Evolutionary conservation across 176 grass and related monocot genomes (phyloP).

Genomic region (Aegilops bicornis): DNA sequence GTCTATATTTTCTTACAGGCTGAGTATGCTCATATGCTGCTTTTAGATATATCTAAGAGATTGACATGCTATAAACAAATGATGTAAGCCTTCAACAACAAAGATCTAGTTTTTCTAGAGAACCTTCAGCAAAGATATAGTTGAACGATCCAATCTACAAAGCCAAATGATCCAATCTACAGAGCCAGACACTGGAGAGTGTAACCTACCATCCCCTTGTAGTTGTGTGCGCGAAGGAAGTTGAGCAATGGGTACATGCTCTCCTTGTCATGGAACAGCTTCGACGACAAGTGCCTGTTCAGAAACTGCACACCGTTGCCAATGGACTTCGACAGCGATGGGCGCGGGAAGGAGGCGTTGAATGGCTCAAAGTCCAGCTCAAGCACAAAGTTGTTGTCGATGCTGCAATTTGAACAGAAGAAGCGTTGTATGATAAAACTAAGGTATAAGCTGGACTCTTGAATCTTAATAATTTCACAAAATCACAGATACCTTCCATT

Average conservation of each 20-base stretch:
- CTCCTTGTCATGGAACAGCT: conserved; percentile 96
- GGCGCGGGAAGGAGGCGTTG: conserved; percentile 93
- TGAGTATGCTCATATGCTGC: neutral
- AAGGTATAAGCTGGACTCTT: neutral
- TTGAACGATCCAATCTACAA: neutral
- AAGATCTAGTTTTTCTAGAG: neutral
- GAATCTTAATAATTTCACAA: neutral
- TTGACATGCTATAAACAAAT: conserved; percentile 1
- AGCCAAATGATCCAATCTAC: neutral
- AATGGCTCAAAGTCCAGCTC: conserved; percentile 98
- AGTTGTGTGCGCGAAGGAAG: conserved; percentile 90
- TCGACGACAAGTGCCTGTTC: conserved; percentile 96
- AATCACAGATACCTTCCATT: conserved; percentile 57
- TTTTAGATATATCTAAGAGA: neutral
- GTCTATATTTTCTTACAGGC: neutral
- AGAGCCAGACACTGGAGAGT: neutral
- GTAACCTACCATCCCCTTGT: conserved; percentile 91
- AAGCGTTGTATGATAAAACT: neutral
- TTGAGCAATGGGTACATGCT: conserved; percentile 97
- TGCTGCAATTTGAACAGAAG: conserved; percentile 43
- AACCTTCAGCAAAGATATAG: neutral
- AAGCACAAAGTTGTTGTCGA: conserved; percentile 74
- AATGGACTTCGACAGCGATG: conserved; percentile 92
- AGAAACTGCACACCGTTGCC: conserved; percentile 99
- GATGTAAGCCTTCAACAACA: conserved; percentile 32